A percentile compares a stretch with the other conserved stretches of the same genome.
phyloP scores from a whole-genome alignment of 805 yeast genomes.

The Wilhelminamyces savonicus region DNA sequence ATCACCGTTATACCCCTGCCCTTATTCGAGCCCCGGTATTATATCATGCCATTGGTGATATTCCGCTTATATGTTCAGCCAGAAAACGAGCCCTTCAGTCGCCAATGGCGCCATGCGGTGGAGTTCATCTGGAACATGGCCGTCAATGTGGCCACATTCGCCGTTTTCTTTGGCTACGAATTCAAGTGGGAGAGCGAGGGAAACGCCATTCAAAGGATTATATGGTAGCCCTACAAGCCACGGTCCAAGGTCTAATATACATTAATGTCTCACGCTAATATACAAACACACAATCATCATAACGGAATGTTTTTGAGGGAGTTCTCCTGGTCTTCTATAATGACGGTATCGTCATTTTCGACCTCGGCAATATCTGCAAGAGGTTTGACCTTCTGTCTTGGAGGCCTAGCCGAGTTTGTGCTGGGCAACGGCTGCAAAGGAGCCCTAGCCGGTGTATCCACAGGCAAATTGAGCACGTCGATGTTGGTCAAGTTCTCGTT shows the following conservation, averaged over 20 bases:
- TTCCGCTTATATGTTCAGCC: constrained; percentile 61
- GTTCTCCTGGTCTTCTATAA: constrained; percentile 1
- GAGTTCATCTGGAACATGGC: constrained; percentile 62
- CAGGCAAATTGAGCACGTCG: constrained; percentile 12
- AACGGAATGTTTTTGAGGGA: constrained; percentile 3
- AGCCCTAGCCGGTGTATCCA: neutral
- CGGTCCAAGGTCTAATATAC: too few relatives aligned
- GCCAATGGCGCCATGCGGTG: constrained; percentile 27
- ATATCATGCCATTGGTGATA: constrained; percentile 70
- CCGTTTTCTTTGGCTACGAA: constrained; percentile 53
- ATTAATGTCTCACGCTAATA: neutral
- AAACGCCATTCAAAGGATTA: constrained; percentile 63
- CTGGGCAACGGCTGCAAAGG: neutral
- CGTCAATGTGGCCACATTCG: constrained; percentile 48
- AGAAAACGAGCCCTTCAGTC: constrained; percentile 12
- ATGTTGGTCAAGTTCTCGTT: constrained; percentile 21
- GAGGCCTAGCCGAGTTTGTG: neutral
- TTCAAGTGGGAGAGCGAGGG: constrained; percentile 66
- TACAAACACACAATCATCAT: constrained; percentile 1
- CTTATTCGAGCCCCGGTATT: constrained; percentile 89
- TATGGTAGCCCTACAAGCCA: constrained; percentile 52
- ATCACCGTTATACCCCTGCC: constrained; percentile 83
- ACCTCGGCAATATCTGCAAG: neutral
- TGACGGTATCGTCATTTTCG: neutral
- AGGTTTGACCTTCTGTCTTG: neutral